Base-by-base conservation (phyloP, 2,329 filamentous ascomycete species). In the Magnaporthiopsis poae region DNA sequence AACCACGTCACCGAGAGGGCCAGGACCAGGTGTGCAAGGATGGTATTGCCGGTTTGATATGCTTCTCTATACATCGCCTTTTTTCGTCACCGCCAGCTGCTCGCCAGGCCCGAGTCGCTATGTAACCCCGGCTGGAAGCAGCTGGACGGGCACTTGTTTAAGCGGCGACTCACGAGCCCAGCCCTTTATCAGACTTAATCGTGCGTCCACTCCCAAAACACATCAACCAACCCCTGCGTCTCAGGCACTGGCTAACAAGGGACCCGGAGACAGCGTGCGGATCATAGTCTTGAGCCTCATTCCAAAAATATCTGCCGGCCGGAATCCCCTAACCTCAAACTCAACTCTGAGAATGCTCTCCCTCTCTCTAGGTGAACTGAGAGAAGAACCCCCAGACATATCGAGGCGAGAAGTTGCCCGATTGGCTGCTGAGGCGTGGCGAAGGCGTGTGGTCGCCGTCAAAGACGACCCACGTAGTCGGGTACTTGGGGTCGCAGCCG, bases 401-500 rank as follows among this genome's bases (percentile, higher is more conserved):
- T 5, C 36, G 18, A 27, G 62, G 33, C 25, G 35, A 63, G 46
- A 63, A 25, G 62, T 63, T 63, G 35, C 13, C 62, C 62, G 18
- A 29, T 36, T 36, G 62, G 36, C 12, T 39, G 35, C 25, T 63
- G 36, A 29, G 25, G n/a, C 9, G 62, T 4, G 31, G 62, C 25
- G 29, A 25, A 35, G 69, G 69, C 66, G 71, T 71, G 64, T 77
- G 75, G 7, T 69, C 71, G 0, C 73, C 75, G 67, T 76, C 73
- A 61, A 73, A 74, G 4, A 71, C 72, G 33, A 75, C 71, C 73
- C 74, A 78, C n/a, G 70, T 71, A 3, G 76, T 72, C 9, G 76
- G 77, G 67, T 75, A 73, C 9, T 70, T 73, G 21, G 66, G 65
- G 29, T 66, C 70, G 69, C 77, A 78, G 7, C 74, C 70, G n/a